Evolutionary conservation across 305 asterid species (phyloP).

Genomic region (Ajuga reptans): DNA sequence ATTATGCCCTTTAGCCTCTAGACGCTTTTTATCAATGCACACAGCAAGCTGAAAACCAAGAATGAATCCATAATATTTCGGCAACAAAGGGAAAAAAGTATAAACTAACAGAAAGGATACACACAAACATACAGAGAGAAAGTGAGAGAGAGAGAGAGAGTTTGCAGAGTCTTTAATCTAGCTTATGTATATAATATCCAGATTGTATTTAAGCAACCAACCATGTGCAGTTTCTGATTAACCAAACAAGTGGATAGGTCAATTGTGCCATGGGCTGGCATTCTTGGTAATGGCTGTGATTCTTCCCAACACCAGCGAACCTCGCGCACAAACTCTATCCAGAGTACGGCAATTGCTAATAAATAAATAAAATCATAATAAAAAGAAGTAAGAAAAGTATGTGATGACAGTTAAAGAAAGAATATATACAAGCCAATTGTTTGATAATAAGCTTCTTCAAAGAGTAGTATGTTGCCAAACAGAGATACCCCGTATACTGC

Average conservation of each 20-base stretch:
- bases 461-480: constrained; percentile 9
- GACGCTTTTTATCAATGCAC: constrained; percentile 60
- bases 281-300: constrained; percentile 83
- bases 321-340: constrained; percentile 97
- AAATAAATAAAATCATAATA: constrained; percentile 13
- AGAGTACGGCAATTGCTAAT: constrained; percentile 87
- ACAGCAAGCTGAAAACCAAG: constrained; percentile 60
- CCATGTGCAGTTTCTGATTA: constrained; percentile 95
- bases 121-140: background rate
- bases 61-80: background rate
- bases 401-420: constrained; percentile 4
- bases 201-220: constrained; percentile 27
- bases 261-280: constrained; percentile 59
- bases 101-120: background rate
- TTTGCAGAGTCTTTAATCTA: background rate
- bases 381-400: constrained; percentile 14
- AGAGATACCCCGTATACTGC: constrained; percentile 82
- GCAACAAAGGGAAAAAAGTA: background rate
- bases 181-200: background rate
- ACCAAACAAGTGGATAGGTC: constrained; percentile 86
- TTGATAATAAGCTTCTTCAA: constrained; percentile 16
- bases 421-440: background rate
- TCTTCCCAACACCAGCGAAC: constrained; percentile 99
- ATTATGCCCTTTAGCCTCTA: constrained; percentile 35
- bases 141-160: background rate